A percentile compares a stretch with the other conserved stretches of the same genome.
Conservation (phyloP, 208 protist genomes). For the Novymonas esmeraldas region DNA sequence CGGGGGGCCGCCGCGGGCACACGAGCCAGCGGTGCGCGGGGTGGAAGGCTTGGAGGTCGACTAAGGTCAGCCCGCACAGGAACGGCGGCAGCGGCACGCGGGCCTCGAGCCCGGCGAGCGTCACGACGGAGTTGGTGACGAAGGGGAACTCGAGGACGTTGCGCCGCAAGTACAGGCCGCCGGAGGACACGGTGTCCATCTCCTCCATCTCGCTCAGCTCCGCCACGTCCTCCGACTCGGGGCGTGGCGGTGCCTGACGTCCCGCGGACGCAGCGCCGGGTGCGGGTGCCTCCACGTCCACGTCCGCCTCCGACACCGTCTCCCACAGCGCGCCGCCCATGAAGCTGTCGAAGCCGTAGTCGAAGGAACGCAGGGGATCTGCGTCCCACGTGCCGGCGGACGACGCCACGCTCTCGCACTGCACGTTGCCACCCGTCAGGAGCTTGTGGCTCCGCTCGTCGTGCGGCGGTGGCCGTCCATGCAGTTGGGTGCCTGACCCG, state of each 20-base stretch:
- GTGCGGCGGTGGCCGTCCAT: constrained; percentile 17
- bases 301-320: neutral
- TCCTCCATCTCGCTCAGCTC: neutral
- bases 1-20: constrained; percentile 7
- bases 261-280: too few species aligned
- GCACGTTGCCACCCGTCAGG: constrained; percentile 1
- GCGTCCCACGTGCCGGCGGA: constrained; percentile 4
- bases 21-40: constrained; percentile 29
- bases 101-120: constrained; percentile 16
- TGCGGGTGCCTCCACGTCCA: too few species aligned
- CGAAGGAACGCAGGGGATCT: neutral
- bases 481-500: constrained; percentile 14
- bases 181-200: too few species aligned
- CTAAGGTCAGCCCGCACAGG: constrained; percentile 12
- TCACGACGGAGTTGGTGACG: constrained; percentile 23
- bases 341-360: neutral
- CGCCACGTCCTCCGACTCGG: neutral
- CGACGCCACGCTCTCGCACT: constrained; percentile 5
- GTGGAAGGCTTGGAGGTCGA: constrained; percentile 32
- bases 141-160: constrained; percentile 25
- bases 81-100: neutral
- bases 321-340: neutral
- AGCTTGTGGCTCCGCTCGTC: constrained; percentile 12
- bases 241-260: too few species aligned
- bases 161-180: constrained; percentile 10